Evolutionary conservation across 352 stramenopile species (phyloP), one percentile per base, ranked within the genome.

Genomic region (Phytophthora citricola): DNA sequence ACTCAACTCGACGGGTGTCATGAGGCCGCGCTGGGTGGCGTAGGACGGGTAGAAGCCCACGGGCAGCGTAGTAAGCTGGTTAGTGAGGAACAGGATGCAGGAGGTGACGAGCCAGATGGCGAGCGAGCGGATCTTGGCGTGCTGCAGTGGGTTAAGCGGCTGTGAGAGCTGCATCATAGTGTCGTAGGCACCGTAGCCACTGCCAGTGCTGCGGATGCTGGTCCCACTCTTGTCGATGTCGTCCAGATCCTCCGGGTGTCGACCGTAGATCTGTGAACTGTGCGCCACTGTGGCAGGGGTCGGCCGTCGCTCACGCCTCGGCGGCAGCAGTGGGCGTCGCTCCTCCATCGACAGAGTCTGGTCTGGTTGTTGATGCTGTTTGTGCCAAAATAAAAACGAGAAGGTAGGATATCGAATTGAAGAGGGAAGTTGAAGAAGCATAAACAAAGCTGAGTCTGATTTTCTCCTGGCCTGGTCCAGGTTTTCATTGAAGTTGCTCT

Each of bases 41-140:
- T 90, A 90, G 10, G 64, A 62, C 29, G 83, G 83, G 66, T 89
- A 90, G 71, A 92, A 92, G 26, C 83, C 83, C n/a, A 92, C 83
- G 17, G 81, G 76, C 9, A 92, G 72, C 59, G 81, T 90, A 39
- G 81, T 90, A 58, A 92, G 79, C 50, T 90, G 83, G 62, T 92
- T 92, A 10, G 78, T 81, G 20, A 90, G 76, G 64, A 92, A 90
- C 29, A 92, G 63, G 34, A 90, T 76, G 50, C 55, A 63, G 17
- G 79, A 83, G 7, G 76, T 78, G 36, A 76, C 54, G 43, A 84
- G 49, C 68, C 79, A 90, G 48, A 90, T 79, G 22, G 78, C 57
- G 17, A 79, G 60, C 26, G 71, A 62, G 24, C 83, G 83, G 41
- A 79, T 68, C 12, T 64, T 76, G 32, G 69, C 69, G 27, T 79